Percentiles rank a stretch among this genome's conserved stretches.
phyloP scores from a whole-genome alignment of 1,139 yeast species.

The Magnusiomyces sp. region DNA sequence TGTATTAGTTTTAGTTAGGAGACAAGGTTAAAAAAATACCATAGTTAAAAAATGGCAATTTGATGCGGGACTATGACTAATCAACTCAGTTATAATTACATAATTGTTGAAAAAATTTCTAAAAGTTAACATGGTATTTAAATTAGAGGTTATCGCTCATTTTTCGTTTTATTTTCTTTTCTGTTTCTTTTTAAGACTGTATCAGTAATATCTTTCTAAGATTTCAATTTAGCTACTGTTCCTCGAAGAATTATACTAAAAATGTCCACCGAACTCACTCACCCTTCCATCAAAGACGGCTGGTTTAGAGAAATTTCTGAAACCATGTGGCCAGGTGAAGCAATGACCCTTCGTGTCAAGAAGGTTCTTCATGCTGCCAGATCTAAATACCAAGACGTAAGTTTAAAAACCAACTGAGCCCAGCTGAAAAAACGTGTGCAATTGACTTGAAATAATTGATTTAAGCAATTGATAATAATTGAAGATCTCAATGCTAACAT shows the following conservation, averaged over 20 bases:
- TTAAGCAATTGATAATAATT: not conserved
- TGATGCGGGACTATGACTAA: too few species aligned
- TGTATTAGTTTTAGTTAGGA: too few species aligned
- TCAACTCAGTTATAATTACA: too few species aligned
- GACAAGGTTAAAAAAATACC: too few species aligned
- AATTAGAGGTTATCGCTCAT: too few species aligned
- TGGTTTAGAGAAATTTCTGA: slow-evolving; percentile 88
- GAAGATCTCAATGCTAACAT: too few species aligned
- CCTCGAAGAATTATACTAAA: not conserved
- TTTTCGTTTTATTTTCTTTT: not conserved
- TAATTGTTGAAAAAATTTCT: too few species aligned
- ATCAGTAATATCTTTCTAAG: not conserved
- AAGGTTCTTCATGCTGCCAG: slow-evolving; percentile 70
- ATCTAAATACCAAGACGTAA: slow-evolving; percentile 74
- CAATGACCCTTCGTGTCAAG: slow-evolving; percentile 77
- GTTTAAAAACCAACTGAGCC: slow-evolving; percentile 4
- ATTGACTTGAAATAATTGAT: not conserved
- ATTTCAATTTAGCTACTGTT: not conserved
- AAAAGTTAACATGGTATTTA: too few species aligned
- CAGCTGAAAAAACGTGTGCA: not conserved
- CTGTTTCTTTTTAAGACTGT: not conserved
- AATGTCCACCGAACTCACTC: slow-evolving; percentile 29
- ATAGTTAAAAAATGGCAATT: too few species aligned
- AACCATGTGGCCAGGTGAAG: slow-evolving; percentile 92
- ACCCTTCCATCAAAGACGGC: slow-evolving; percentile 48